Percentiles rank a stretch among this genome's conserved stretches.
Evolutionary conservation across 306 rosid species (phyloP).

Genomic region (Vicia villosa): DNA sequence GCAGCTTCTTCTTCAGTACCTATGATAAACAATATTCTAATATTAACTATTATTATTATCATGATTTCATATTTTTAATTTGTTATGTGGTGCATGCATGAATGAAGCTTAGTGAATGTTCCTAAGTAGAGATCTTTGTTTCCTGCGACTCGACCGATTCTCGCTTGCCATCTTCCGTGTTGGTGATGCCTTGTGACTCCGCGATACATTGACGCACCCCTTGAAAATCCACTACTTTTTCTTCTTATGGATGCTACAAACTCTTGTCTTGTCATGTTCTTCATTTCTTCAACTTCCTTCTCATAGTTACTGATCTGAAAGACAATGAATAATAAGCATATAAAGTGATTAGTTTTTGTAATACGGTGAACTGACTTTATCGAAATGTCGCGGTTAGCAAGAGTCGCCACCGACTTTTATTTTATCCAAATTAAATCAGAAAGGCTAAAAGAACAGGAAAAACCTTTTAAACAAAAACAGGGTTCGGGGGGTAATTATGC

Average conservation of each 20-base stretch:
- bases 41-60: neutral
- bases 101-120: slow-evolving; percentile 79
- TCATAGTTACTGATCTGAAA: slow-evolving; percentile 88
- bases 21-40: slow-evolving; percentile 4
- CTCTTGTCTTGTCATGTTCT: slow-evolving; percentile 97
- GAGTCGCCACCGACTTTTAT: no score
- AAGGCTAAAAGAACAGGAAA: no score
- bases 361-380: no score
- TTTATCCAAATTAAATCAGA: no score
- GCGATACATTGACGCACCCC: slow-evolving; percentile 99
- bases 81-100: neutral
- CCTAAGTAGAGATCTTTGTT: slow-evolving; percentile 98
- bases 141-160: slow-evolving; percentile 99
- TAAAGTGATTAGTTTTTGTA: no score
- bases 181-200: slow-evolving; percentile 99
- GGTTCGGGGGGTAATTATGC: no score
- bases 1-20: slow-evolving; percentile 99
- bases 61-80: neutral
- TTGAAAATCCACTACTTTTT: slow-evolving; percentile 96
- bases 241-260: slow-evolving; percentile 98
- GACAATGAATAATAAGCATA: neutral
- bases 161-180: slow-evolving; percentile 99
- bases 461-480: no score
- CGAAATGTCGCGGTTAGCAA: no score
- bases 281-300: slow-evolving; percentile 96